Evolutionary conservation across 2,329 filamentous ascomycete species (phyloP).

Genomic region (Colletotrichum gloeosporioides): DNA sequence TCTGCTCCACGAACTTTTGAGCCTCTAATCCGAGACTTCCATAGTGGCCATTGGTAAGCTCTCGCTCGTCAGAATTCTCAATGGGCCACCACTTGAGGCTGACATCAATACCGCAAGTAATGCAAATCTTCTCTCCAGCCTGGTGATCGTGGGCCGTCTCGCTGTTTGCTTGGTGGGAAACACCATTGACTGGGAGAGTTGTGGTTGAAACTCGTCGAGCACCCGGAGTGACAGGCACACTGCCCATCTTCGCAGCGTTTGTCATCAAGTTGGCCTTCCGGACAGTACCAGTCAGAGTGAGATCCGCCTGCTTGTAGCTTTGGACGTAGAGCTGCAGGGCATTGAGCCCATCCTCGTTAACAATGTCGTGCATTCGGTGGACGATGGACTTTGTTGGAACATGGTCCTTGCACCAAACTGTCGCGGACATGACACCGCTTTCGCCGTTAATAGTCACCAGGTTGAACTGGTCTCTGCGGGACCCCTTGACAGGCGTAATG

Average conservation of each 20-base stretch:
- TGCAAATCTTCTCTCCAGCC: conserved; percentile 60
- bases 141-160: conserved; percentile 27
- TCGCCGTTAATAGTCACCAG: conserved; percentile 84
- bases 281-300: conserved; percentile 87
- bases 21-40: conserved; percentile 60
- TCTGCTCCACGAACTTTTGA: conserved; percentile 63
- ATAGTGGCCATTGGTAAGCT: conserved; percentile 56
- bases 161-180: conserved; percentile 2
- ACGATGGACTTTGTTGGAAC: conserved; percentile 72
- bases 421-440: conserved; percentile 81
- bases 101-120: conserved; percentile 71
- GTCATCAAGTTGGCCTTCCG: conserved; percentile 86
- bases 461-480: conserved; percentile 79
- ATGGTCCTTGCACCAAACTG: conserved; percentile 92
- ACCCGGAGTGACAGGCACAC: conserved; percentile 35
- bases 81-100: conserved; percentile 78
- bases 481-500: conserved; percentile 86
- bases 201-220: conserved; percentile 64
- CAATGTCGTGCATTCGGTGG: conserved; percentile 79
- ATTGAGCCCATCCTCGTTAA: conserved; percentile 74
- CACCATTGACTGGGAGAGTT: conserved; percentile 35
- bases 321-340: conserved; percentile 86
- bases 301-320: conserved; percentile 93
- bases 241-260: conserved; percentile 62
- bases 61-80: conserved; percentile 55